Conservation (phyloP, 1,139 yeast genomes). For the Hansenula sp. region DNA sequence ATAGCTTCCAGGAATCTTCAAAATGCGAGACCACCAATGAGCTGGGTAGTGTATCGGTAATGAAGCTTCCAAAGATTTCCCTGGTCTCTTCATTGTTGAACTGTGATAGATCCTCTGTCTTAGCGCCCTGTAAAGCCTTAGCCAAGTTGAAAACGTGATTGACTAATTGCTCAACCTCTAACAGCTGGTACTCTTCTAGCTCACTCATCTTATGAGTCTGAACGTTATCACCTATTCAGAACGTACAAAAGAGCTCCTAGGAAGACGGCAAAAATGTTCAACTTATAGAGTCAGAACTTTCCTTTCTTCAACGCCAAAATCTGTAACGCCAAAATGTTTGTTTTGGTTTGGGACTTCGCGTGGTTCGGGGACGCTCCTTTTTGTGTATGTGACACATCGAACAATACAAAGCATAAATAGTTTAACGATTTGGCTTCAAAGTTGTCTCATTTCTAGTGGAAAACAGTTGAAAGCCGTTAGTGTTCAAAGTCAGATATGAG, state of each 20-base stretch:
- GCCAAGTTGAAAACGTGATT: conserved; percentile 24
- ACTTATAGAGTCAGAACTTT: no score
- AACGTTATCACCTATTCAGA: no score
- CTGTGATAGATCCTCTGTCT: conserved; percentile 17
- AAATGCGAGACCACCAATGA: conserved; percentile 25
- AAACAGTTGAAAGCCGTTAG: no score
- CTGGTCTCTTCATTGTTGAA: conserved; percentile 18
- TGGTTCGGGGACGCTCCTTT: no score
- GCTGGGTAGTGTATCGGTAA: conserved; percentile 20
- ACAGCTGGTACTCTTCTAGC: not conserved
- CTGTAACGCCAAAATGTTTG: no score
- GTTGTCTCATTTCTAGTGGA: not conserved
- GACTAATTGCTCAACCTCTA: conserved; percentile 10
- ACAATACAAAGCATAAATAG: not conserved
- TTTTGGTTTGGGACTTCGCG: no score
- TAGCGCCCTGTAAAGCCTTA: conserved; percentile 24
- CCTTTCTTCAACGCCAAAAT: no score
- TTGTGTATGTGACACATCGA: not conserved
- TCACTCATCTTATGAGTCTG: not conserved
- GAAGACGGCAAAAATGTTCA: no score
- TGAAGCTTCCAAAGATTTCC: conserved; percentile 16
- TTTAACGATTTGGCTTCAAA: not conserved
- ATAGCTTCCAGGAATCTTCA: conserved; percentile 12
- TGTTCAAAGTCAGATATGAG: no score
- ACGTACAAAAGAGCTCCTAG: no score